Conservation (phyloP, 139 green algal genomes). For the Desmodesmus armatus region DNA sequence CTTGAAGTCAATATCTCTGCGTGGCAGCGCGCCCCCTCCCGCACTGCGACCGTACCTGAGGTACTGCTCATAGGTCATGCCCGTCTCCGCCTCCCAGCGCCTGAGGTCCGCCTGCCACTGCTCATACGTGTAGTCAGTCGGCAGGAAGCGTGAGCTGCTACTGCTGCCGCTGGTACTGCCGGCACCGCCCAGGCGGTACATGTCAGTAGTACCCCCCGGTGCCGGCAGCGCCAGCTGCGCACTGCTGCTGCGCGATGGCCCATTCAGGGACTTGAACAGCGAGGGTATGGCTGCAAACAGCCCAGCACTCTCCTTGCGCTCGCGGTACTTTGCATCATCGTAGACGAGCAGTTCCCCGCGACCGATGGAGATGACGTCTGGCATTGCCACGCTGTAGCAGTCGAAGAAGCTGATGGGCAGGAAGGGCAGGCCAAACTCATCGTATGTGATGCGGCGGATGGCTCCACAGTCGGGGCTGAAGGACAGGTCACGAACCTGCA, state of each 20-base stretch:
- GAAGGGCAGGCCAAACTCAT: constrained; percentile 78
- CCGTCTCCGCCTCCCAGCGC: constrained; percentile 67
- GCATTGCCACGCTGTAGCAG: constrained; percentile 58
- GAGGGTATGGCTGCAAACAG: constrained; percentile 59
- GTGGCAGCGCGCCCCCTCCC: neutral
- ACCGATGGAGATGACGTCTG: constrained; percentile 50
- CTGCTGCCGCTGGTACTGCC: neutral
- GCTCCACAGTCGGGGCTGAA: constrained; percentile 82
- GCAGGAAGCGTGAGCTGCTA: constrained; percentile 18
- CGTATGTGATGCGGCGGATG: constrained; percentile 71
- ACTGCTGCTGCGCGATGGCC: neutral
- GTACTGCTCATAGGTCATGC: constrained; percentile 58
- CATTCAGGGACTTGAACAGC: constrained; percentile 31
- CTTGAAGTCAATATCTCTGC: neutral
- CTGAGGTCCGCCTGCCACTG: constrained; percentile 64
- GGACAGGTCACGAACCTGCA: constrained; percentile 77
- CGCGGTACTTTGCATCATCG: constrained; percentile 54
- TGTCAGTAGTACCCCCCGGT: constrained; percentile 2
- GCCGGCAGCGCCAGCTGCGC: constrained; percentile 26
- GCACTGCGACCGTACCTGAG: no score
- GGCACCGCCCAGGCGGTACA: constrained; percentile 13
- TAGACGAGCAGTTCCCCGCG: constrained; percentile 40
- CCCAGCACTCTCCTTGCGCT: constrained; percentile 57
- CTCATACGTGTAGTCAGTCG: constrained; percentile 53
- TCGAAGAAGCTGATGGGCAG: constrained; percentile 76